Conservation (phyloP, 2,329 filamentous ascomycete genomes). For the Claviceps digitariae region DNA sequence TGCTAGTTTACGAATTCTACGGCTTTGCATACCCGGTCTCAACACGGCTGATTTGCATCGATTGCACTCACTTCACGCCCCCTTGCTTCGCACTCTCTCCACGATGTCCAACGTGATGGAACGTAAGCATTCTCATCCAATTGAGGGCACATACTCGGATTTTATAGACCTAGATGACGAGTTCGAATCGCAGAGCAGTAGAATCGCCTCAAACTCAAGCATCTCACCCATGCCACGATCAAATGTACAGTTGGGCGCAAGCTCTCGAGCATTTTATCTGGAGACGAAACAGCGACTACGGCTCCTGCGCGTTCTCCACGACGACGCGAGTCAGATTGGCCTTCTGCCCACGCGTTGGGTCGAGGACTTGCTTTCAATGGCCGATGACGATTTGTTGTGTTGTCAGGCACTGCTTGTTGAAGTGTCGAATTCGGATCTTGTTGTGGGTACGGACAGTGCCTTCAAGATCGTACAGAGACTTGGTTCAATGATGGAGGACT, state of each 20-base stretch:
- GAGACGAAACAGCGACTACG: constrained; percentile 33
- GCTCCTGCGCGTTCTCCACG: constrained; percentile 29
- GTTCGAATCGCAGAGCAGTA: constrained; percentile 46
- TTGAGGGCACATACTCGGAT: constrained; percentile 28
- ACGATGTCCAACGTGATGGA: constrained; percentile 21
- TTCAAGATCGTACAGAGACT: constrained; percentile 34
- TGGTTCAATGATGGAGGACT: constrained; percentile 37
- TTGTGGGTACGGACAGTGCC: constrained; percentile 33
- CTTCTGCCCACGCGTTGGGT: constrained; percentile 37
- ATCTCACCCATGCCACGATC: constrained; percentile 31
- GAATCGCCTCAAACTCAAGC: constrained; percentile 24
- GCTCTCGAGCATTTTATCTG: constrained; percentile 31
- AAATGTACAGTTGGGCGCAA: constrained; percentile 27
- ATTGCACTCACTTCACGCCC: constrained; percentile 24
- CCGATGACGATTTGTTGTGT: constrained; percentile 39
- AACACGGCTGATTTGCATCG: constrained; percentile 21
- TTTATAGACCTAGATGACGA: constrained; percentile 55
- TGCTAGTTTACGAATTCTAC: constrained; percentile 29
- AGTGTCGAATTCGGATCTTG: constrained; percentile 39
- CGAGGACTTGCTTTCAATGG: constrained; percentile 32
- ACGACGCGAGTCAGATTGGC: constrained; percentile 31
- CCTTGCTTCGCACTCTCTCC: constrained; percentile 30
- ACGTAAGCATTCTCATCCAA: constrained; percentile 9
- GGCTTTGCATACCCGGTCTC: constrained; percentile 33
- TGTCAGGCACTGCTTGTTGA: constrained; percentile 37